Evolutionary conservation across 2,329 filamentous ascomycete genomes (phyloP).

Genomic region (Beauveria caledonica): DNA sequence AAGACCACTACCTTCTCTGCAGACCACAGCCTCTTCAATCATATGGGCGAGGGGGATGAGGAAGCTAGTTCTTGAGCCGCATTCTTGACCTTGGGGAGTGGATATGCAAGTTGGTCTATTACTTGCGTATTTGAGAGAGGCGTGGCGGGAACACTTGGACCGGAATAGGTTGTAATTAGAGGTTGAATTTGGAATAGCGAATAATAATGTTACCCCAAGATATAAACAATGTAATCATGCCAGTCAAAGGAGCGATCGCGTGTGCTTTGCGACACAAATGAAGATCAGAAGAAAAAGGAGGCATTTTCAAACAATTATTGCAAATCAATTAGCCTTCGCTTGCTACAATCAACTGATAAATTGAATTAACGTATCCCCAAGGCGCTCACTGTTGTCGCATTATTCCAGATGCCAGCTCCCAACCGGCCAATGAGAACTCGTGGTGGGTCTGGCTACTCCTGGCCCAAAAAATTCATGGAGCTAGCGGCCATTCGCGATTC

Average conservation of each 20-base stretch:
- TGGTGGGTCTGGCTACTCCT: not conserved
- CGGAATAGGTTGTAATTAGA: conserved; percentile 5
- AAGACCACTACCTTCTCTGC: not conserved
- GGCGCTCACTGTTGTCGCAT: not conserved
- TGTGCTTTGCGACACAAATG: not conserved
- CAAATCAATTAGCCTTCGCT: too few relatives aligned
- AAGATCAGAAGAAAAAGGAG: not conserved
- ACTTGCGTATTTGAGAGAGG: not conserved
- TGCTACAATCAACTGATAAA: too few relatives aligned
- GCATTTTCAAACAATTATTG: too few relatives aligned
- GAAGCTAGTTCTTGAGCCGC: not conserved
- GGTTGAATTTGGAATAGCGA: conserved; percentile 6
- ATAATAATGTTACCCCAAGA: not conserved
- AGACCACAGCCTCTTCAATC: not conserved
- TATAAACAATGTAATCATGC: too few relatives aligned
- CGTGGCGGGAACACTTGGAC: not conserved
- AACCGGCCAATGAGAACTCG: not conserved
- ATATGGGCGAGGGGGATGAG: not conserved
- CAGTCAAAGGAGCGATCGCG: too few relatives aligned
- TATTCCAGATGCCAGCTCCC: not conserved
- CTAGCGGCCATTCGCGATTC: not conserved
- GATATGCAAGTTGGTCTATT: not conserved
- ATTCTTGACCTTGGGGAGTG: not conserved
- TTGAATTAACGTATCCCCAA: too few relatives aligned
- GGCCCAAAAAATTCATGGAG: conserved; percentile 6